These are phyloP conservation scores for Penicillium lividum DNA, from an alignment of 495 filamentous ascomycete genomes.

Conservation along the genomic window DNA sequence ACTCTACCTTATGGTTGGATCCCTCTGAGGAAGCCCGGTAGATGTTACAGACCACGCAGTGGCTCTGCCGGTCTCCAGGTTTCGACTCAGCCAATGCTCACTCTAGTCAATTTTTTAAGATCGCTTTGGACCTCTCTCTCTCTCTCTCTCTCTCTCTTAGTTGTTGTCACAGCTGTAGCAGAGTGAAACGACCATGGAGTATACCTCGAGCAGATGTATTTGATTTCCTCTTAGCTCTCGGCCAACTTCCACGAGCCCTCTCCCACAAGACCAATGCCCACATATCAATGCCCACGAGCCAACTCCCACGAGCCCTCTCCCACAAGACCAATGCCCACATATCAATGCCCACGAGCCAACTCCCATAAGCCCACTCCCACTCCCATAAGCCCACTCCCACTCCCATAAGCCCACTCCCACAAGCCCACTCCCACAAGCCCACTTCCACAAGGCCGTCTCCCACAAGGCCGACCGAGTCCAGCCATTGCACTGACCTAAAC, in stretches of 20 bases:
- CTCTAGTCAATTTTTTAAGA: background rate
- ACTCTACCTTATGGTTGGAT: background rate
- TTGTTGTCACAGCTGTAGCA: background rate
- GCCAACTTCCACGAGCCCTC: too few species aligned
- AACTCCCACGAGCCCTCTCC: background rate
- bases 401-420: background rate
- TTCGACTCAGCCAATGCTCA: background rate
- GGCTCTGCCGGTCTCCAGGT: background rate
- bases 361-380: background rate
- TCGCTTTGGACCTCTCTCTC: conserved; percentile 1
- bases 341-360: background rate
- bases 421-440: conserved; percentile 1
- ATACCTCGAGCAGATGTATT: background rate
- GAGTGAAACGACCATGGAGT: background rate
- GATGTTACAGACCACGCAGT: background rate
- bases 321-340: background rate
- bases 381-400: background rate
- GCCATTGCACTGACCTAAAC: background rate
- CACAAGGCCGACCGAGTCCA: background rate
- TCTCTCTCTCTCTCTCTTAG: background rate
- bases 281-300: too few species aligned
- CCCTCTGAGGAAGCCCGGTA: background rate
- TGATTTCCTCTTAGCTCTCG: background rate
- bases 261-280: too few species aligned
- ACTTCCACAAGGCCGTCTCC: background rate